Base-by-base conservation (phyloP, 805 yeast species). In the Lipomyces yamanashiensis region DNA sequence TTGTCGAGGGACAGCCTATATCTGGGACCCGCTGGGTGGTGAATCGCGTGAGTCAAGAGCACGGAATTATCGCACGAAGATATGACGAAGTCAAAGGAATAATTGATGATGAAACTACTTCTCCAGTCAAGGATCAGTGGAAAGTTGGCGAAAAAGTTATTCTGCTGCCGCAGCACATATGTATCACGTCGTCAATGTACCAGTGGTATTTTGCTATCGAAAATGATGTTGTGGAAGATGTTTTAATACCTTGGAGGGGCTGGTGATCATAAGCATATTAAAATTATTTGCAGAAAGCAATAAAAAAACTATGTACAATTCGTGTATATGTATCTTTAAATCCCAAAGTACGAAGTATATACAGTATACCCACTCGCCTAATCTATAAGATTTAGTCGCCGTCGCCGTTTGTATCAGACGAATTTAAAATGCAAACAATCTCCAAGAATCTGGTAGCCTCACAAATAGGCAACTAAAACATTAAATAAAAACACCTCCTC, bases 1-100 rank as follows among this genome's bases (percentile, higher is more conserved):
- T 39, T 9, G 36, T 62, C 40, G 50, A 39, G 10, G 63, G 63
- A 1, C 59, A 64, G 53, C 60, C 57, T 4, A 58, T 60, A 3
- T 41, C 59, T 2, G 83, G 78, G 69, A 83, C 81, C 7, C 77
- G 80, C 51, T 89, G 92, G 92, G 74, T 75, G 53, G 84, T 89
- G 12, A 88, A 85, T 41, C 79, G 92, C 68, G 74, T 89, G 53
- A 84, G 89, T 61, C 95, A 89, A 73, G 96, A 89, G 71, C 96
- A 89, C 72, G 96, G 95, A 10, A 85, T 89, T 47, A 74, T 89
- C 54, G 78, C 76, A n/a, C 86, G 89, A 2, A 67, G 73, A 15
- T 73, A 72, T 7, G 76, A 74, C 1, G 54, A 54, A 4, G 58
- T 59, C 4, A 48, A 71, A 1, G 67, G 71, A 13, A 55, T 70